Evolutionary conservation across 495 filamentous ascomycete species (phyloP), one percentile per base, ranked within the genome.

Genomic region (Hyaloscypha hepaticicola): DNA sequence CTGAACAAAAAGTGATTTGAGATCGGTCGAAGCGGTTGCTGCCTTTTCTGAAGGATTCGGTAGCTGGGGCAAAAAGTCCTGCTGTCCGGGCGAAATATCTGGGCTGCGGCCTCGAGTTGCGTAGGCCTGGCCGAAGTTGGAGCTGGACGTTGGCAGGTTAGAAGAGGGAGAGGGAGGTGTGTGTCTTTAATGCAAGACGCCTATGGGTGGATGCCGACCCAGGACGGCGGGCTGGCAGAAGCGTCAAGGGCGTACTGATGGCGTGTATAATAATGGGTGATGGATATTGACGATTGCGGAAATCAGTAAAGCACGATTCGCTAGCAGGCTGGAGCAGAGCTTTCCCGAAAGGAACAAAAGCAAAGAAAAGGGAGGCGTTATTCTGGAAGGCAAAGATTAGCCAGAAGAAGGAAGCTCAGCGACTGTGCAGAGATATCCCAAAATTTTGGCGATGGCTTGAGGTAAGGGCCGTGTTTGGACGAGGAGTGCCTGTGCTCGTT

Each of bases 1-100:
- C 55, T 64, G 62, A 64, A 64, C 62, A 64, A 53, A 31, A 24
- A 50, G n/a, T 22, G 55, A 64, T 64, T 55, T 63, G 22, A 28
- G 48, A 63, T 63, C 27, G 31, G n/a, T 34, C 21, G n/a, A 11
- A 14, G 55, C 24, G 53, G 62, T 19, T 58, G 53, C 38, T 52
- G 49, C 49, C 27, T 29, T 45, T 24, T 31, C 59, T 33, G 59
- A 28, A 31, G 25, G n/a, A 52, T 22, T 45, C 9, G 34, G 58
- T 26, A 19, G 25, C 34, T 25, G 57, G 26, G 25, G 9, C 14
- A 57, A 21, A 8, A 21, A n/a, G 49, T n/a, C 29, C 9, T 58
- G 8, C 11, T 25, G 56, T 58, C 14, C n/a, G 56, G 56, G 56
- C 56, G 33, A 58, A 7, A 22, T 27, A 16, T 29, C 6, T 21